Conservation (phyloP, 768 basidiomycete genomes). For the Solioccasus polychromus region DNA sequence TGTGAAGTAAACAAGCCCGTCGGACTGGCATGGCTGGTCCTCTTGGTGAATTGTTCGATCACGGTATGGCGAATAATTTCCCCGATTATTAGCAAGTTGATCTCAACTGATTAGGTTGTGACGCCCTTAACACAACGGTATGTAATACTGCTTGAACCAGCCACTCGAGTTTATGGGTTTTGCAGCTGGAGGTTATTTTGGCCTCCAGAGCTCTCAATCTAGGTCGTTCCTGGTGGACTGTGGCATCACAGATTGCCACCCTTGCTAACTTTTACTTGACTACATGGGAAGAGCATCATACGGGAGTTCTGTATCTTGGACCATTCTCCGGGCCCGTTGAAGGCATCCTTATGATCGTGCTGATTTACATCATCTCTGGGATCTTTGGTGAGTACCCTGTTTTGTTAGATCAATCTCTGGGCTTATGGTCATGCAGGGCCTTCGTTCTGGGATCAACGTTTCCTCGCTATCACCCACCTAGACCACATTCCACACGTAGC, state of each 20-base stretch:
- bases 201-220: slow-evolving; percentile 83
- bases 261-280: slow-evolving; percentile 71
- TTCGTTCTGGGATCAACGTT: slow-evolving; percentile 72
- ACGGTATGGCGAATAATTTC: slow-evolving; percentile 50
- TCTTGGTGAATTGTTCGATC: slow-evolving; percentile 97
- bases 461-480: slow-evolving; percentile 58
- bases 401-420: neutral
- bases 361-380: slow-evolving; percentile 76
- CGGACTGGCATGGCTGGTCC: slow-evolving; percentile 98
- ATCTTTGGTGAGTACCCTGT: slow-evolving; percentile 51
- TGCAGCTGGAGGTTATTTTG: slow-evolving; percentile 83
- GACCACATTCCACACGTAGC: slow-evolving; percentile 48
- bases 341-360: slow-evolving; percentile 84
- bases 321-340: slow-evolving; percentile 96
- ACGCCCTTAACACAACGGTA: slow-evolving; percentile 94
- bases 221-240: slow-evolving; percentile 96
- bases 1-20: slow-evolving; percentile 84
- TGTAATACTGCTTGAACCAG: slow-evolving; percentile 1
- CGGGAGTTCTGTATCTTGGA: slow-evolving; percentile 88
- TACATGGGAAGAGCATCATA: slow-evolving; percentile 86
- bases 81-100: neutral
- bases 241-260: slow-evolving; percentile 73
- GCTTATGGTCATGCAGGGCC: slow-evolving; percentile 49
- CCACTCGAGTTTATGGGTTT: neutral
- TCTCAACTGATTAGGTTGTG: slow-evolving; percentile 56